These are phyloP conservation scores for Excoecaria agallocha DNA, from an alignment of 345 rosid species.

Conservation along the genomic window DNA sequence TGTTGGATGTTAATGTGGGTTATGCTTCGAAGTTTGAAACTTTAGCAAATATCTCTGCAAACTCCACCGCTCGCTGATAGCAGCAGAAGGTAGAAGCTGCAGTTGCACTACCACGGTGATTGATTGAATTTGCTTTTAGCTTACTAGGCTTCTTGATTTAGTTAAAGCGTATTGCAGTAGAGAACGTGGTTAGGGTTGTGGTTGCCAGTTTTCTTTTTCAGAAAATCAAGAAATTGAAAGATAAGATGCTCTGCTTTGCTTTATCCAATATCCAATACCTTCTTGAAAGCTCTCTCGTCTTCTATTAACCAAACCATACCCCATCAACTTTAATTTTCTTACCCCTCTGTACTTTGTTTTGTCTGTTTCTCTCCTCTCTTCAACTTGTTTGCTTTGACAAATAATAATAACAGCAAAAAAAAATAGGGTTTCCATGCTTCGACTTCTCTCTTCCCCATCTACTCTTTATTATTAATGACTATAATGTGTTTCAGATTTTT, in stretches of 20 bases:
- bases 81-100: conserved; percentile 8
- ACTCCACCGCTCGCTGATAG: neutral
- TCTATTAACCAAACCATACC: neutral
- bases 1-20: neutral
- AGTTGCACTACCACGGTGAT: conserved; percentile 6
- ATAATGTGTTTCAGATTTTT: neutral
- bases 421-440: neutral
- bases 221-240: neutral
- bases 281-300: conserved; percentile 15
- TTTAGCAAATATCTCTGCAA: neutral
- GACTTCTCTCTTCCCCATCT: too few species aligned
- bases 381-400: neutral
- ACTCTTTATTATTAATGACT: too few species aligned
- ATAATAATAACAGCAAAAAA: neutral
- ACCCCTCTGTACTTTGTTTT: conserved; percentile 33
- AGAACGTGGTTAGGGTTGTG: conserved; percentile 41
- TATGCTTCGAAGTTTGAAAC: conserved; percentile 23
- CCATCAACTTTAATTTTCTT: neutral
- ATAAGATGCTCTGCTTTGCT: neutral
- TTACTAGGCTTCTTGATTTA: conserved; percentile 11
- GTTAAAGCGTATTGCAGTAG: conserved; percentile 35
- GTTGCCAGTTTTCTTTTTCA: conserved; percentile 34
- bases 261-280: conserved; percentile 17
- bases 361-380: conserved; percentile 14
- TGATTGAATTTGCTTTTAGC: neutral